Evolutionary conservation across 202 grass and related monocot genomes (phyloP), one percentile per base, ranked within the genome.

Genomic region (Panicum virgatum): DNA sequence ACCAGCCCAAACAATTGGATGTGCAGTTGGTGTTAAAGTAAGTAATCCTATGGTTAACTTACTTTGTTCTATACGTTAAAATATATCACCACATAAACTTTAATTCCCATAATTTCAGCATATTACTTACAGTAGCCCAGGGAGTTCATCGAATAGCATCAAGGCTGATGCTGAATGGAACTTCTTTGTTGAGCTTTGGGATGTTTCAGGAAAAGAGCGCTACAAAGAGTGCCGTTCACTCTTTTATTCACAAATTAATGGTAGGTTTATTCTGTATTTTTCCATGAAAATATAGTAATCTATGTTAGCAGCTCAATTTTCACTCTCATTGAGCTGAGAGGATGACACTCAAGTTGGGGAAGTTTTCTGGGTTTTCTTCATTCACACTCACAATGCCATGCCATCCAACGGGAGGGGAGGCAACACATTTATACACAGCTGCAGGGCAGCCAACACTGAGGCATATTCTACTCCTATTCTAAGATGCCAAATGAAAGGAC

Each of bases 101-200:
- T 85, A 51, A 65, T 36, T 85, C 7, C 13, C 14, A 39, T 83
- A 29, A 66, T 86, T 88, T 54, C 91, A 97, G 94, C 95, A 97
- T 84, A 86, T 97, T 78, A 87, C 88, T 65, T 94, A 97, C 81
- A 89, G 88, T 65, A 88, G 87, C 70, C 81, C 72, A 50, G 86
- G 88, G 71, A 88, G 84, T 88, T 94, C 92, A 9, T 94, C 88
- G 79, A 89, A 79, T 75, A 84, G 76, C 71, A 82, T 91, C 56
- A 89, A 89, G 25, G 78, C 83, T 64, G 95, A 98, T 80, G 50
- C 88, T 76, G 90, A 94, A 83, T 91, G 95, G 44, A 90, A 93
- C 66, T 91, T 94, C 76, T 98, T 98, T 91, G 88, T 98, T 66
- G 95, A 98, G 75, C 90, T 98, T 76, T 98, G 95, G 95, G 95